phyloP scores from a whole-genome alignment of 1,284 basidiomycete genomes.

The Erythrobasidium hasegawianum region DNA sequence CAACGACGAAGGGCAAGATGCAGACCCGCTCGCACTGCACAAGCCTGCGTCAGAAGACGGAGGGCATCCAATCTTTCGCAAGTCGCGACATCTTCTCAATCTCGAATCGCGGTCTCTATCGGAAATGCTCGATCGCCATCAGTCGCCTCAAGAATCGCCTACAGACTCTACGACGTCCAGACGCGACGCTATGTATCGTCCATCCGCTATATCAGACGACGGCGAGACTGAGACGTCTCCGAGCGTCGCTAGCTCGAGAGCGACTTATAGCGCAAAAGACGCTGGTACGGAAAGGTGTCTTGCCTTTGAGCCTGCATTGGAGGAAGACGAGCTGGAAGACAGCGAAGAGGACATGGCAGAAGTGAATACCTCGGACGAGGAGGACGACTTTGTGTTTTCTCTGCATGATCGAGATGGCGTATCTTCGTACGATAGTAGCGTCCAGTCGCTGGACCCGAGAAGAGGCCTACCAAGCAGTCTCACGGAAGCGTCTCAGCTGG shows the following conservation, averaged over 20 bases:
- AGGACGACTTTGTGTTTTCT: conserved; percentile 33
- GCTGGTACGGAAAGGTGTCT: too few species aligned
- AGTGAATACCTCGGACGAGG: conserved; percentile 8
- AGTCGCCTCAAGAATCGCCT: background rate
- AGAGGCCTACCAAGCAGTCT: background rate
- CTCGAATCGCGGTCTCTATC: background rate
- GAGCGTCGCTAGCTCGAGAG: too few species aligned
- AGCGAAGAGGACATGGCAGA: conserved; percentile 2
- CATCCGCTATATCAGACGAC: too few species aligned
- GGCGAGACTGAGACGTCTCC: too few species aligned
- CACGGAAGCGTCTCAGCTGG: background rate
- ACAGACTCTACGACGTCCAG: background rate
- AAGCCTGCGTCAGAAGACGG: conserved; percentile 3
- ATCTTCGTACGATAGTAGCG: background rate
- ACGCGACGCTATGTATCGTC: too few species aligned
- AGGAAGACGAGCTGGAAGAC: conserved; percentile 2
- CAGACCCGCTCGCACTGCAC: conserved; percentile 1
- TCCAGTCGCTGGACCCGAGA: background rate
- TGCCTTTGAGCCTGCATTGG: background rate
- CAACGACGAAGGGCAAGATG: background rate
- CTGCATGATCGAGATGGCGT: conserved; percentile 12
- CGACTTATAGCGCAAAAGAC: too few species aligned
- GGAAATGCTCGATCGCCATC: background rate
- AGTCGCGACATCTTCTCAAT: background rate
- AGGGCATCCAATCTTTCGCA: background rate